These are phyloP conservation scores for Citrus hindsii DNA, from an alignment of 345 rosid genomes.

Conservation along the genomic window DNA sequence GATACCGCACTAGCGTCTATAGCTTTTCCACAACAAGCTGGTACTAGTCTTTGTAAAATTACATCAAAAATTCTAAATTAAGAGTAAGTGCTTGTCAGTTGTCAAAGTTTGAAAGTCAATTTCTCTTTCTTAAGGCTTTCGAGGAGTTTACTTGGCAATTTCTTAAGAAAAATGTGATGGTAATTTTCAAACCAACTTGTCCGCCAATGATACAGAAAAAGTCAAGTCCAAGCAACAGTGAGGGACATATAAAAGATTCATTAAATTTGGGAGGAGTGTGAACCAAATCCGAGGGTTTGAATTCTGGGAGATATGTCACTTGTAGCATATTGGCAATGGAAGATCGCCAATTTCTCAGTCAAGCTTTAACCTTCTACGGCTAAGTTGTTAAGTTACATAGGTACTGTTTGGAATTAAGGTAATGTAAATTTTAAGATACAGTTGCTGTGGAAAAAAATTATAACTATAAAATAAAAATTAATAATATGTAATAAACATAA, in stretches of 20 bases:
- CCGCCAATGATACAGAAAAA: too few relatives aligned
- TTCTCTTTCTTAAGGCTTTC: not conserved
- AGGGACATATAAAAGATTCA: not conserved
- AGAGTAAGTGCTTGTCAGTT: too few relatives aligned
- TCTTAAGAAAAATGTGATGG: not conserved
- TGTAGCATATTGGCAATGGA: not conserved
- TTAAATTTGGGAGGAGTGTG: not conserved
- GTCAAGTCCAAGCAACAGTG: not conserved
- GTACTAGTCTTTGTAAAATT: not conserved
- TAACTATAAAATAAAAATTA: too few relatives aligned
- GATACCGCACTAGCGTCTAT: too few relatives aligned
- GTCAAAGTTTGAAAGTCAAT: not conserved
- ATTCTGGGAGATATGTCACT: not conserved
- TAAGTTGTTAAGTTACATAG: too few relatives aligned
- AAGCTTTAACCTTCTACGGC: too few relatives aligned
- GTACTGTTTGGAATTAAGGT: too few relatives aligned
- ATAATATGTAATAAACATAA: too few relatives aligned
- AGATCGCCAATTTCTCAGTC: not conserved
- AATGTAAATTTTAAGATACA: too few relatives aligned
- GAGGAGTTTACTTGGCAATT: not conserved
- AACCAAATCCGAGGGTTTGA: not conserved
- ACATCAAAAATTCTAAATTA: too few relatives aligned
- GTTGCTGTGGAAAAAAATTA: accelerated
- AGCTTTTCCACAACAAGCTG: not conserved
- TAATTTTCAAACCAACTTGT: not conserved